phyloP scores from a whole-genome alignment of 208 protist species.

The Strigomonas galati region DNA sequence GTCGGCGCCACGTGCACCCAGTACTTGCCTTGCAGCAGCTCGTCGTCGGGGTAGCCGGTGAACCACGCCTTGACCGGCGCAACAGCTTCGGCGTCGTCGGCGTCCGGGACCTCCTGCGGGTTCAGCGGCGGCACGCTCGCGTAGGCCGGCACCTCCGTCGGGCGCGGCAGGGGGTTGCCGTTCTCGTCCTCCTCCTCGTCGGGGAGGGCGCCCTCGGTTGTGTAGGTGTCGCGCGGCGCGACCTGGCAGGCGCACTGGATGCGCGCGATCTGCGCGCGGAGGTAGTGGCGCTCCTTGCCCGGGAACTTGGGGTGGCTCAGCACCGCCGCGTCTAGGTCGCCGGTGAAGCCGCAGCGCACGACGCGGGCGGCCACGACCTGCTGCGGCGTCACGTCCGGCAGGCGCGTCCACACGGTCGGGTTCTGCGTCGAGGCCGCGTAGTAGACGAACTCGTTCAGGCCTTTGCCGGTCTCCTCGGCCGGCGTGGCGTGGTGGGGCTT shows the following conservation, averaged over 20 bases:
- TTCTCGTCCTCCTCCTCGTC: slow-evolving; percentile 88
- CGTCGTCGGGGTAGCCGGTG: slow-evolving; percentile 80
- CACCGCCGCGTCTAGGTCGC: slow-evolving; percentile 85
- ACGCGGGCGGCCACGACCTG: slow-evolving; percentile 82
- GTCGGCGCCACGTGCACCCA: slow-evolving; percentile 89
- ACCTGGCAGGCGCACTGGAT: slow-evolving; percentile 89
- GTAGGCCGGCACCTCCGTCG: slow-evolving; percentile 73
- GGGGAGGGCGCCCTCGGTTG: slow-evolving; percentile 75
- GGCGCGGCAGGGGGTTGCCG: slow-evolving; percentile 43
- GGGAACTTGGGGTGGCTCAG: slow-evolving; percentile 89
- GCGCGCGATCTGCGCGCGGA: slow-evolving; percentile 95
- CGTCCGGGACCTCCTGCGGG: slow-evolving; percentile 77
- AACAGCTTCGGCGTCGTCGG: slow-evolving; percentile 75
- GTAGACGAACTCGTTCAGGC: slow-evolving; percentile 89
- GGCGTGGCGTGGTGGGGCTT: slow-evolving; percentile 34
- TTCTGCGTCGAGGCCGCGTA: slow-evolving; percentile 74
- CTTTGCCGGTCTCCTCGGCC: slow-evolving; percentile 61
- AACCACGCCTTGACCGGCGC: slow-evolving; percentile 49
- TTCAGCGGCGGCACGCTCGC: slow-evolving; percentile 69
- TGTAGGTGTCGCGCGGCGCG: slow-evolving; percentile 78
- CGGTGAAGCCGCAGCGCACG: slow-evolving; percentile 89
- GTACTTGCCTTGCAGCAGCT: slow-evolving; percentile 82
- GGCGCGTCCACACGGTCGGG: slow-evolving; percentile 76
- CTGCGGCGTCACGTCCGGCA: slow-evolving; percentile 91
- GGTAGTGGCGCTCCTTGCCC: slow-evolving; percentile 90